Base-by-base conservation (phyloP, 108 stramenopile species). In the Cylindrotheca fusiformis region DNA sequence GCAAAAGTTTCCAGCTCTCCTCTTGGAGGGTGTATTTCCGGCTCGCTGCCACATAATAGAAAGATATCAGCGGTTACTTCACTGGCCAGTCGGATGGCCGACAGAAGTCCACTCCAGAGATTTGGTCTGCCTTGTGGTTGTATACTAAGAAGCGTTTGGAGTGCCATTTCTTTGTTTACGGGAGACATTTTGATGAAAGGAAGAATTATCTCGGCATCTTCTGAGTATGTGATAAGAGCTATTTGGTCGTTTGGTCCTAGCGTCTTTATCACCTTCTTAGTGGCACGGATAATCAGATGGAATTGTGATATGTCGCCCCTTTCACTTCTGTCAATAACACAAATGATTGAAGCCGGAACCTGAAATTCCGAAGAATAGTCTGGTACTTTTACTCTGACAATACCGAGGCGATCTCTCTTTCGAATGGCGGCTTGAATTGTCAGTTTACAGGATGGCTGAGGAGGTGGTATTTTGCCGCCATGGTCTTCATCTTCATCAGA, bases 1-100 rank as follows among this genome's bases (percentile, higher is more conserved):
- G 45, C 18, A 19, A 77, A 41, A n/a, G 55, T 71, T 21, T 65
- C 65, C 33, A 71, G 17, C 48, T 77, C 70, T 4, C 76, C 76
- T 1, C 76, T 56, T 8, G 76, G 76, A n/a, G 76, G 76, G 26
- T 56, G 54, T 8, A 77, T 32, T 52, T 77, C 69, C 22, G 76
- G 76, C 17, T 67, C 23, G 18, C 76, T 68, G 52, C 67, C 71
- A 12, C 58, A 61, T 19, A n/a, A 14, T n/a, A 44, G 10, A 25
- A 26, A n/a, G 1, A 44, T 1, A 1, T 29, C 55, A 21, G n/a
- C 62, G 21, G 12, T 32, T 58, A 18, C 18, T 47, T 14, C 36
- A 14, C 10, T 41, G 36, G 36, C 36, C 36, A 14, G 6, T 14
- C 14, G 6, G 14, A 41, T 41, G 6, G 36, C 36, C 14, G 6